Evolutionary conservation across 164 flowering plant genomes (phyloP).

Genomic region (Stephania cephalantha): DNA sequence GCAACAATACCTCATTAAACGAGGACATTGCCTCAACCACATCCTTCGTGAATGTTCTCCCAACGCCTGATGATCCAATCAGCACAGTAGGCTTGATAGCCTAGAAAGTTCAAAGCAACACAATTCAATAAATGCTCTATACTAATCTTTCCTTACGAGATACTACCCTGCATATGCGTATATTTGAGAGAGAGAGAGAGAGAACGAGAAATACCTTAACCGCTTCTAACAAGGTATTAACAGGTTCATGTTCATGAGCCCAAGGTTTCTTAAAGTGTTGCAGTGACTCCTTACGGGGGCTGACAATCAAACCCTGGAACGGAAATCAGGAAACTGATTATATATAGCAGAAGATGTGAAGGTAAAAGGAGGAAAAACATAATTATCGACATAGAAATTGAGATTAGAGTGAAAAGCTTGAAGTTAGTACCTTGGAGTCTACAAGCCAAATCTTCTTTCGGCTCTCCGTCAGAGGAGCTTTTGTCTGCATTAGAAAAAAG

Average conservation of each 20-base stretch:
- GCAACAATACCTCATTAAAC: slow-evolving; percentile 51
- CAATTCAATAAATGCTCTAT: neutral
- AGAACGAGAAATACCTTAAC: slow-evolving; percentile 46
- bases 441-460: slow-evolving; percentile 93
- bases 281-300: slow-evolving; percentile 68
- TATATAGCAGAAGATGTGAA: neutral
- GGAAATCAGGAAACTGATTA: slow-evolving; percentile 4
- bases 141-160: neutral
- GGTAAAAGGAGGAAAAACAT: neutral
- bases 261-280: slow-evolving; percentile 96
- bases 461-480: slow-evolving; percentile 63
- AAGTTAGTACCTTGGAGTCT: slow-evolving; percentile 68
- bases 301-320: slow-evolving; percentile 82
- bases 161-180: neutral
- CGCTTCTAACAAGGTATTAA: slow-evolving; percentile 62
- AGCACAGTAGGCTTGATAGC: slow-evolving; percentile 76
- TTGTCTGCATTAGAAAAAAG: slow-evolving; percentile 42
- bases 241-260: slow-evolving; percentile 96
- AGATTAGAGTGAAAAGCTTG: neutral
- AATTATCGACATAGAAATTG: neutral
- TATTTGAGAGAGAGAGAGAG: neutral
- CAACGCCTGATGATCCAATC: slow-evolving; percentile 86
- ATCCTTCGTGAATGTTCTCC: slow-evolving; percentile 73
- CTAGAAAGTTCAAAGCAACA: slow-evolving; percentile 24
- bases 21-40: slow-evolving; percentile 83